These are phyloP conservation scores for Amphichorda felina DNA, from an alignment of 2,329 filamentous ascomycete genomes.

Conservation along the genomic window DNA sequence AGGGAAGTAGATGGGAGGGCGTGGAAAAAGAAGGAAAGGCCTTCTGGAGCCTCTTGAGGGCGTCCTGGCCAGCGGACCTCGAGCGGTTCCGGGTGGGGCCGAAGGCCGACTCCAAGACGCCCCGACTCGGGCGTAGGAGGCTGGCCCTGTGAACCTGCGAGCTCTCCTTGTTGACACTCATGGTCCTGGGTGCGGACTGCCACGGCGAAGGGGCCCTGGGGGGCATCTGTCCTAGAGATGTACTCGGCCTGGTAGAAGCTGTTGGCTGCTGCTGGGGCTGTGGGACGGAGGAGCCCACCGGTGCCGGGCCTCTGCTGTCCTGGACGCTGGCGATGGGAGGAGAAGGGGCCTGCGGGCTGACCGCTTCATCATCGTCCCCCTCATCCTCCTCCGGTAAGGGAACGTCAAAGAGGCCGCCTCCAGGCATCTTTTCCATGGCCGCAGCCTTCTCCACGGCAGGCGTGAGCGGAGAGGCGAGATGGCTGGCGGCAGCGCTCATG, in stretches of 20 bases:
- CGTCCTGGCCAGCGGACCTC: constrained; percentile 43
- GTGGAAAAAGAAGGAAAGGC: constrained; percentile 38
- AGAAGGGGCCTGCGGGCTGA: too few species aligned
- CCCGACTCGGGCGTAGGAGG: constrained; percentile 8
- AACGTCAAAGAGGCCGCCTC: constrained; percentile 13
- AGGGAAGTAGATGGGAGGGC: constrained; percentile 21
- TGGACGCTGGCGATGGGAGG: too few species aligned
- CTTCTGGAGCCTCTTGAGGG: constrained; percentile 43
- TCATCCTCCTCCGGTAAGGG: constrained; percentile 8
- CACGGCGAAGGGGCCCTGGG: neutral
- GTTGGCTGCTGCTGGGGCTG: neutral
- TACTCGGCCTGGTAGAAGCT: neutral
- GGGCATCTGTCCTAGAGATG: constrained; percentile 4
- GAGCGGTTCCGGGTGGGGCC: constrained; percentile 35
- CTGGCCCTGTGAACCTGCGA: neutral
- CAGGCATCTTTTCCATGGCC: constrained; percentile 32
- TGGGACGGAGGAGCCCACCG: too few species aligned
- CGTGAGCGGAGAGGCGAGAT: constrained; percentile 40
- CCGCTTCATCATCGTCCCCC: constrained; percentile 7
- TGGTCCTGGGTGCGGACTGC: constrained; percentile 6
- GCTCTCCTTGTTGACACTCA: constrained; percentile 1
- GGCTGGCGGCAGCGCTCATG: constrained; percentile 43
- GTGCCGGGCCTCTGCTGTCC: too few species aligned
- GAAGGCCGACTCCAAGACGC: constrained; percentile 31
- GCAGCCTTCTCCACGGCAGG: constrained; percentile 46